Evolutionary conservation across 305 asterid genomes (phyloP), one percentile per base, ranked within the genome.

Genomic region (Fraxinus platypoda): DNA sequence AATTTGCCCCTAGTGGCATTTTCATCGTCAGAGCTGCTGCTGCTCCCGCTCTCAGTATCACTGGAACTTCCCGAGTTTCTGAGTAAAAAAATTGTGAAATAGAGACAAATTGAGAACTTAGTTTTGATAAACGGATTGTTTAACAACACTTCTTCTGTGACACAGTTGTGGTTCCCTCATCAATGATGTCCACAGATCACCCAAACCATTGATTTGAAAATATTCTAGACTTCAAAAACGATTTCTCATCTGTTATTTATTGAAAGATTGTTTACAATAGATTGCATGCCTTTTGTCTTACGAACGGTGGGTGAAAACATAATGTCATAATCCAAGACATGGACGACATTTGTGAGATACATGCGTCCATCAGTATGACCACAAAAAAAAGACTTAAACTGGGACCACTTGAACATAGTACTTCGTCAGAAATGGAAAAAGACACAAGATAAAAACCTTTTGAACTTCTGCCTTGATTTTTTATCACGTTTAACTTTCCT

Each of bases 11-110:
- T 81, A 17, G 84, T 84, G 43, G 78, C 85, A 82, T 84, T 86
- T 83, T 89, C 97, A 83, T 89, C 92, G 80, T 94, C 98, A 34
- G 94, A 85, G 82, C 91, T 87, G 82, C 92, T 86, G 88, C 91
- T 80, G 79, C 78, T 82, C 75, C 81, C 80, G 79, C 95, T 89
- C 78, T 81, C 91, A 77, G 93, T 82, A 81, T 89, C 88, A 83
- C 95, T 92, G 72, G 97, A 93, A 86, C 95, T 95, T 83, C 64
- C 91, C 8, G 90, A 87, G 82, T 85, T 81, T 94, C 98, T 92
- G 84, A 80, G 83, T 41, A 64, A 76, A 79, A 81, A 84, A 66
- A 52, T 34, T 81, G 57, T 2, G 52, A 68, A 73, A 77, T 25
- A 75, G 75, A 41, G 68, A 57, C 28, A 8, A 57, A 25, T 57